Evolutionary conservation across 768 basidiomycete genomes (phyloP).

Genomic region (Hemileccinum rubropunctum): DNA sequence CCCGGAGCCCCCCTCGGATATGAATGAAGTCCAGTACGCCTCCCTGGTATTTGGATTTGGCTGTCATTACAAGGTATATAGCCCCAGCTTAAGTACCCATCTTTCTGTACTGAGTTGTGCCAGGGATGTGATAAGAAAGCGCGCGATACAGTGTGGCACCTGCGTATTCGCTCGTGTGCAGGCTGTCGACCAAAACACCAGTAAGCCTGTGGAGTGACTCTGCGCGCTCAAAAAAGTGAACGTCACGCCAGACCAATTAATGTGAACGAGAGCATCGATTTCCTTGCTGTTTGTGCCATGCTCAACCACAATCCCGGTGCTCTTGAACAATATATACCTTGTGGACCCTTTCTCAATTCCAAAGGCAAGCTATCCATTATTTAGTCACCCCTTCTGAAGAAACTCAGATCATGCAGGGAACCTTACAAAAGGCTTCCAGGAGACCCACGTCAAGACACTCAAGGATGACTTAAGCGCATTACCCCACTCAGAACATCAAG

Average conservation of each 20-base stretch:
- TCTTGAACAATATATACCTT: slow-evolving; percentile 25
- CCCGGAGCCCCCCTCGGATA: slow-evolving; percentile 44
- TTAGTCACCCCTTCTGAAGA: neutral
- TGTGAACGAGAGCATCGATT: slow-evolving; percentile 7
- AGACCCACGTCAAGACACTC: slow-evolving; percentile 16
- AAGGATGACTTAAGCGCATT: slow-evolving; percentile 11
- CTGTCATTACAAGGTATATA: slow-evolving; percentile 38
- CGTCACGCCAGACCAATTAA: slow-evolving; percentile 18
- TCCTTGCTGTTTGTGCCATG: slow-evolving; percentile 5
- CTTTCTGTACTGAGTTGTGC: neutral
- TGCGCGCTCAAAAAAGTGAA: neutral
- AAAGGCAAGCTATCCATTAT: slow-evolving; percentile 16
- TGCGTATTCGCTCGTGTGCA: slow-evolving; percentile 32
- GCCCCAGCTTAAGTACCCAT: neutral
- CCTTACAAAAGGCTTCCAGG: slow-evolving; percentile 21
- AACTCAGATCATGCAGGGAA: slow-evolving; percentile 17
- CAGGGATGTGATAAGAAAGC: slow-evolving; percentile 27
- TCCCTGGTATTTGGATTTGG: slow-evolving; percentile 46
- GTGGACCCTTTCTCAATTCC: slow-evolving; percentile 24
- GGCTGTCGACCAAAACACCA: slow-evolving; percentile 24
- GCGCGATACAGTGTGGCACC: slow-evolving; percentile 30
- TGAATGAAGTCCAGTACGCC: slow-evolving; percentile 50
- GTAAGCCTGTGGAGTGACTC: slow-evolving; percentile 13
- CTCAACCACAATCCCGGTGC: slow-evolving; percentile 3
- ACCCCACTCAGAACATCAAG: slow-evolving; percentile 13